Evolutionary conservation across 2,329 filamentous ascomycete species (phyloP).

Genomic region (Waltergamsia citrina): DNA sequence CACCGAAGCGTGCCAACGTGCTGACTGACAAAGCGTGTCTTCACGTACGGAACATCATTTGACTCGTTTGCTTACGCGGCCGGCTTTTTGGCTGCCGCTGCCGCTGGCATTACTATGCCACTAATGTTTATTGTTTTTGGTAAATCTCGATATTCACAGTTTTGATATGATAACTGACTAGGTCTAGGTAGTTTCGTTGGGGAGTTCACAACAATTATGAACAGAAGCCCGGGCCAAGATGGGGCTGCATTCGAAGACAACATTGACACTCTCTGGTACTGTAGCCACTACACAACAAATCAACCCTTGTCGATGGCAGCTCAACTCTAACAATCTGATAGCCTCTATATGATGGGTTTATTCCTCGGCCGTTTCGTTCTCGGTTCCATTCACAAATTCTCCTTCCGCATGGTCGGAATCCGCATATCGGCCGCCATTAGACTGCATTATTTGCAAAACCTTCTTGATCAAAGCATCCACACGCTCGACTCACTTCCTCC

Average conservation of each 20-base stretch:
- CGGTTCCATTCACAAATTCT: slow-evolving; percentile 54
- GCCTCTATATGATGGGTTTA: slow-evolving; percentile 60
- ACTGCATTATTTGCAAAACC: slow-evolving; percentile 51
- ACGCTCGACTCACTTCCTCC: slow-evolving; percentile 57
- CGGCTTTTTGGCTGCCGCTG: slow-evolving; percentile 39
- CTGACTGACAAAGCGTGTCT: slow-evolving; percentile 39
- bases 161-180: slow-evolving; percentile 1
- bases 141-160: slow-evolving; percentile 8
- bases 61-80: slow-evolving; percentile 38
- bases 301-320: too few species aligned
- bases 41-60: slow-evolving; percentile 42
- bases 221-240: slow-evolving; percentile 8
- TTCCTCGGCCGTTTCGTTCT: slow-evolving; percentile 58
- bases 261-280: slow-evolving; percentile 36
- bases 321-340: too few species aligned
- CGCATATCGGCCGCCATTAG: slow-evolving; percentile 52
- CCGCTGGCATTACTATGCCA: slow-evolving; percentile 44
- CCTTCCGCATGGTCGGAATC: slow-evolving; percentile 52
- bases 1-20: too few species aligned
- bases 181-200: slow-evolving; percentile 31
- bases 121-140: slow-evolving; percentile 52
- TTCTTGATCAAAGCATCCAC: slow-evolving; percentile 58
- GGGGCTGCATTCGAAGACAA: slow-evolving; percentile 18
- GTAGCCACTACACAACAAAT: too few species aligned
- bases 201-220: slow-evolving; percentile 35